Conservation (phyloP, 805 yeast genomes). For the Yarrowia yakushimensis region DNA sequence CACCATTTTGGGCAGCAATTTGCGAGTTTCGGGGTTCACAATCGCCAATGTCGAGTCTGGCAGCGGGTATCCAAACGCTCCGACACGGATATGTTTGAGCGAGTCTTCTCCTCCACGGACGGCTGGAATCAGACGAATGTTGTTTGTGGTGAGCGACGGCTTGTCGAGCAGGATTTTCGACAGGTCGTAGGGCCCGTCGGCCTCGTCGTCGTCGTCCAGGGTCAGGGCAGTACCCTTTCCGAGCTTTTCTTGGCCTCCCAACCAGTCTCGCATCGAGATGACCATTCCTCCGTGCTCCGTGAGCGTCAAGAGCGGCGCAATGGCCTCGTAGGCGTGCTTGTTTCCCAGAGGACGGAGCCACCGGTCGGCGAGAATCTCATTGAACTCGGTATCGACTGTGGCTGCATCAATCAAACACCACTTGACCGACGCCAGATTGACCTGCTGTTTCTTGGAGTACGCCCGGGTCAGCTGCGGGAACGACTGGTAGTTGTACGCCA, state of each 20-base stretch:
- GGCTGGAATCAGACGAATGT: conserved; percentile 62
- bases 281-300: conserved; percentile 97
- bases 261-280: conserved; percentile 86
- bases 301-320: conserved; percentile 83
- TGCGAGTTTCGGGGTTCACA: conserved; percentile 87
- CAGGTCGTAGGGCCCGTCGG: conserved; percentile 44
- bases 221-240: conserved; percentile 43
- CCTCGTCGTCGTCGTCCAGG: conserved; percentile 43
- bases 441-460: conserved; percentile 67
- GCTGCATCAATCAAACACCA: conserved; percentile 90
- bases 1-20: conserved; percentile 67
- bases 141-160: conserved; percentile 66
- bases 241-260: conserved; percentile 63
- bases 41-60: conserved; percentile 93
- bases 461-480: conserved; percentile 82
- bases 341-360: conserved; percentile 92
- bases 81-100: conserved; percentile 61
- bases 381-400: conserved; percentile 89
- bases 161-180: conserved; percentile 71
- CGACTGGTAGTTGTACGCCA: conserved; percentile 87
- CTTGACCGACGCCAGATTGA: conserved; percentile 72
- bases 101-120: conserved; percentile 42
- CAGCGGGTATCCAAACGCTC: conserved; percentile 89
- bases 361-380: conserved; percentile 81
- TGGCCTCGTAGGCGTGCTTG: conserved; percentile 63